Evolutionary conservation across 257 asterid genomes (phyloP).

Genomic region (Coffea eugenioides): DNA sequence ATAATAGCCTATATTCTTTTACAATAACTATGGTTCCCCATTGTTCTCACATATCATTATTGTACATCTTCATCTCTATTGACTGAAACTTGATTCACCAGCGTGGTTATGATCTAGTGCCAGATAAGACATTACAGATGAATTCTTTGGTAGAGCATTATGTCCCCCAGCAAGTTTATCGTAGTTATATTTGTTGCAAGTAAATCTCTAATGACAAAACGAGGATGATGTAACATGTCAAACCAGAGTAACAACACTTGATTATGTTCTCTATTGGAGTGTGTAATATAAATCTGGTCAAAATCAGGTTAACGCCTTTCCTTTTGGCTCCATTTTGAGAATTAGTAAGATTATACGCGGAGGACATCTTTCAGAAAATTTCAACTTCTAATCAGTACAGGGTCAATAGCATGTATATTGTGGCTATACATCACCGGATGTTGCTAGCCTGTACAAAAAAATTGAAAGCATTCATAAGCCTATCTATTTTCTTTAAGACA

Average conservation of each 20-base stretch:
- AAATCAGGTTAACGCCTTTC: background rate
- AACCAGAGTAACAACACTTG: background rate
- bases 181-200: no score
- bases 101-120: background rate
- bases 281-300: background rate
- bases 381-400: no score
- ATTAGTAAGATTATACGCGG: background rate
- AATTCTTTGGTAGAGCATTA: background rate
- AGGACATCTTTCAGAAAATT: no score
- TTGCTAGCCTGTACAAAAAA: background rate
- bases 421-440: background rate
- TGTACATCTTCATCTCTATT: background rate
- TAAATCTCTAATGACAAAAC: background rate
- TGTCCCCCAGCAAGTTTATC: no score
- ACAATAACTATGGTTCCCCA: background rate
- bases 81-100: background rate
- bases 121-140: background rate
- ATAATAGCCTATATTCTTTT: no score
- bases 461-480: background rate
- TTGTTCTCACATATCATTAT: background rate
- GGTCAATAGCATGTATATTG: background rate
- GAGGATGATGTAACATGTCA: background rate
- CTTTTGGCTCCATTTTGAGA: background rate
- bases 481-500: background rate
- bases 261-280: background rate